phyloP scores from a whole-genome alignment of 345 rosid genomes.

The Eucalyptus regnans region DNA sequence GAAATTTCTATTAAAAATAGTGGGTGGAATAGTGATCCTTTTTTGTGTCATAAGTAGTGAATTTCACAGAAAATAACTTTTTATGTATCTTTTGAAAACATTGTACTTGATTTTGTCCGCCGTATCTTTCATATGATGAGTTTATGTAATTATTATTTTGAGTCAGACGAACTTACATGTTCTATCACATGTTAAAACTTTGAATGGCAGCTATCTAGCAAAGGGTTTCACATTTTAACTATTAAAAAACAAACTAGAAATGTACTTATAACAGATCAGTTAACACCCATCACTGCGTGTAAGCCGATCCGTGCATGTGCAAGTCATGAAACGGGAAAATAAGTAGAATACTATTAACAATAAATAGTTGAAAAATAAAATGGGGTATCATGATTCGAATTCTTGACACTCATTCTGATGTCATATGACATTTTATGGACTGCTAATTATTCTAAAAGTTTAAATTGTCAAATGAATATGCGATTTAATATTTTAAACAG shows the following conservation, averaged over 20 bases:
- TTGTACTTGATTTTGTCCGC: too few species aligned
- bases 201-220: neutral
- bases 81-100: too few species aligned
- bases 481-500: neutral
- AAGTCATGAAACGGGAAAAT: neutral
- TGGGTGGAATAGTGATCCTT: neutral
- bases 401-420: neutral
- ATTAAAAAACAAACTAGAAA: neutral
- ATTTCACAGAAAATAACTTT: neutral
- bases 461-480: neutral
- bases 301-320: rapidly evolving
- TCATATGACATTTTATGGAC: neutral
- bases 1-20: neutral
- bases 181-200: neutral
- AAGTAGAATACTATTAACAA: neutral
- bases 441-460: neutral
- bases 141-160: neutral
- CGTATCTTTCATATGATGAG: neutral
- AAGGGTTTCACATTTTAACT: neutral
- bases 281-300: rapidly evolving
- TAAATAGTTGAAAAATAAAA: neutral
- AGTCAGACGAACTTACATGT: neutral
- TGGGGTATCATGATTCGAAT: neutral
- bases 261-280: neutral
- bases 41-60: neutral